Base-by-base conservation (phyloP, 202 grass and related monocot genomes). In the Cymbopogon flexuosus region DNA sequence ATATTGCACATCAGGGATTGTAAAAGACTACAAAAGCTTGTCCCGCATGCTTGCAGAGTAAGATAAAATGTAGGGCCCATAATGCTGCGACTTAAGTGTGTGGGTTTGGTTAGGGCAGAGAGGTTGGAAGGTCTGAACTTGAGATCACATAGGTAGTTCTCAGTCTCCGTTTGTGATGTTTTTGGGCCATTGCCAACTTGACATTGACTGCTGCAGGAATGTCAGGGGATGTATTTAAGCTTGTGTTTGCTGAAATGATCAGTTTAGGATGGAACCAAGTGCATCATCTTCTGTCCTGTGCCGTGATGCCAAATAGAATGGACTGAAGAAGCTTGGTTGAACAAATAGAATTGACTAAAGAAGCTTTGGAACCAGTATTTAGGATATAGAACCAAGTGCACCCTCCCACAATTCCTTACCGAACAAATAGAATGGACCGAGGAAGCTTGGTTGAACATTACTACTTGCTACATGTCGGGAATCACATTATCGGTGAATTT, bases 401-500 rank as follows among this genome's bases (percentile, higher is more conserved):
- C 40, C 62, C 4, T 78, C 43, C 11, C 3, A 4, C 16, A 47
- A 49, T 78, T 51, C 5, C 19, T 22, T 65, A 33, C 39, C 19
- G 24, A 77, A 34, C 29, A 31, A 64, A 27, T 43, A 78, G 22
- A 46, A 46, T 31, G 27, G 41, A 65, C 6, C 22, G 9, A 24
- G 46, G 39, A 46, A 49, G 22, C 59, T 65, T 80, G 60, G 77
- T 68, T 58, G 54, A 68, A 22, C 22, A 41, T 83, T 22, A 66
- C 8, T 67, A 41, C 5, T 63, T 52, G 70, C 45, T 65, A 14
- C 52, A 15, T 27, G 8, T 42, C 15, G 15, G 9, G 13, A 12
- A 27, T 3, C 2, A 62, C 10, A 22, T 8, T 58, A 19, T n/a
- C 23, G 15, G 15, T 76, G 46, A 67, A 56, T 31, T 75, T 67